Evolutionary conservation across 2,329 filamentous ascomycete genomes (phyloP).

Genomic region (Graphilbum sp.): DNA sequence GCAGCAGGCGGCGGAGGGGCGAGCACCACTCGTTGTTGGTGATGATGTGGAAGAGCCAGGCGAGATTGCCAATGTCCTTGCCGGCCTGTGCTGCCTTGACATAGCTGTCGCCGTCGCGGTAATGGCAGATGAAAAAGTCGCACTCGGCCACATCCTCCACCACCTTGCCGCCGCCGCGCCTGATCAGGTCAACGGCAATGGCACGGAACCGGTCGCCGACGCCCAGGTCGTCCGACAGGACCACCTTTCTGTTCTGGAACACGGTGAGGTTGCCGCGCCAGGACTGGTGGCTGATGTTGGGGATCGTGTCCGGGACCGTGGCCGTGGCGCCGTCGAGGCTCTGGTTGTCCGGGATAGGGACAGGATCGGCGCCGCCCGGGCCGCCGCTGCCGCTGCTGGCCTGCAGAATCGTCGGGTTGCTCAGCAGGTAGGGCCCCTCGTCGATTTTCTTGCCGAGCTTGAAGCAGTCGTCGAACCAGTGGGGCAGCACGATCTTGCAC

Average conservation of each 20-base stretch:
- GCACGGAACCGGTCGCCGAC: slow-evolving; percentile 49
- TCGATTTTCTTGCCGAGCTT: slow-evolving; percentile 83
- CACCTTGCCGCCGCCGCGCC: slow-evolving; percentile 52
- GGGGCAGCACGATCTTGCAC: slow-evolving; percentile 76
- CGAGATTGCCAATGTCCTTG: slow-evolving; percentile 79
- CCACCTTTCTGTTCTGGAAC: slow-evolving; percentile 62
- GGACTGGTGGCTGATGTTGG: slow-evolving; percentile 19
- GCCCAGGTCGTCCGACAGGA: slow-evolving; percentile 59
- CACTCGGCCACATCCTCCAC: slow-evolving; percentile 50
- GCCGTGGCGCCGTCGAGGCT: slow-evolving; percentile 51
- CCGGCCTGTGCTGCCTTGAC: slow-evolving; percentile 55
- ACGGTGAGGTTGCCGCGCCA: slow-evolving; percentile 44
- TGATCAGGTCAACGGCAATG: slow-evolving; percentile 56
- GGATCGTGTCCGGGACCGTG: slow-evolving; percentile 24
- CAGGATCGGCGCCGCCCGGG: slow-evolving; percentile 12
- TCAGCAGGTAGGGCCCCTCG: slow-evolving; percentile 71
- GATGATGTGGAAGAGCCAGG: slow-evolving; percentile 89
- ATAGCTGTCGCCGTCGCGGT: slow-evolving; percentile 68
- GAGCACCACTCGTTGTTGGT: slow-evolving; percentile 80
- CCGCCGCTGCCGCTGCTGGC: slow-evolving; percentile 19
- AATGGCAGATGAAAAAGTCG: slow-evolving; percentile 77
- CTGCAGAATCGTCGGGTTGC: slow-evolving; percentile 69
- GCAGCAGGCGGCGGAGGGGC: slow-evolving; percentile 64
- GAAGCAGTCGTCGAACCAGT: slow-evolving; percentile 97
- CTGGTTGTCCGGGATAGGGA: slow-evolving; percentile 33